A percentile compares a stretch with the other conserved stretches of the same genome.
Conservation (phyloP, 371 early-diverging fungal species). For the Choanephora cucurbitarum region DNA sequence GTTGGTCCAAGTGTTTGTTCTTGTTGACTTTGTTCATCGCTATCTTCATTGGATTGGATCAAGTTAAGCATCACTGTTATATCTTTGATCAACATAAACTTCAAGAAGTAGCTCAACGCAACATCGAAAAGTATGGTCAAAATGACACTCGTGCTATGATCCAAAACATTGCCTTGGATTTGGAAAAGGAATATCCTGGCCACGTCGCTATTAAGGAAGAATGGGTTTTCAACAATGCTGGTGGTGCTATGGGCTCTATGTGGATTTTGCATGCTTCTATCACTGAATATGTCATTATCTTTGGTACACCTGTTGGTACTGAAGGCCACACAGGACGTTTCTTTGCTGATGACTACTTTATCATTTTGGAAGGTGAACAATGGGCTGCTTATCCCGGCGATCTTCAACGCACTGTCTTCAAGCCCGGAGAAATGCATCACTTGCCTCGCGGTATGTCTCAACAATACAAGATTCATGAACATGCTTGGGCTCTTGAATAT, state of each 20-base stretch:
- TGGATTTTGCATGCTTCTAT: slow-evolving; percentile 55
- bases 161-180: slow-evolving; percentile 36
- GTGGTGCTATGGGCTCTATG: slow-evolving; percentile 63
- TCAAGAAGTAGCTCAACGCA: slow-evolving; percentile 44
- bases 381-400: slow-evolving; percentile 56
- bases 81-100: slow-evolving; percentile 50
- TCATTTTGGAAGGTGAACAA: slow-evolving; percentile 59
- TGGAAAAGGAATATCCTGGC: slow-evolving; percentile 47
- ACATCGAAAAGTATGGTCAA: slow-evolving; percentile 38
- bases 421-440: slow-evolving; percentile 55
- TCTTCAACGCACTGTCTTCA: slow-evolving; percentile 38
- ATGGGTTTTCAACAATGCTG: slow-evolving; percentile 61
- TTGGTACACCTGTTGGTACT: slow-evolving; percentile 59
- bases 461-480: slow-evolving; percentile 60
- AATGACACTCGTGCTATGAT: slow-evolving; percentile 41
- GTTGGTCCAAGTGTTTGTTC: slow-evolving; percentile 26
- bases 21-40: slow-evolving; percentile 29
- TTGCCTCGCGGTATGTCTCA: slow-evolving; percentile 48
- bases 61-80: slow-evolving; percentile 39
- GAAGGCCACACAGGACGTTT: slow-evolving; percentile 58
- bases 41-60: slow-evolving; percentile 41
- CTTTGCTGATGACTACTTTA: slow-evolving; percentile 59
- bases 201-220: slow-evolving; percentile 48
- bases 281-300: slow-evolving; percentile 58
- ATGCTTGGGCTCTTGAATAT: slow-evolving; percentile 58